A percentile compares a stretch with the other conserved stretches of the same genome.
Conservation (phyloP, 257 asterid genomes). For the Avicennia marina region DNA sequence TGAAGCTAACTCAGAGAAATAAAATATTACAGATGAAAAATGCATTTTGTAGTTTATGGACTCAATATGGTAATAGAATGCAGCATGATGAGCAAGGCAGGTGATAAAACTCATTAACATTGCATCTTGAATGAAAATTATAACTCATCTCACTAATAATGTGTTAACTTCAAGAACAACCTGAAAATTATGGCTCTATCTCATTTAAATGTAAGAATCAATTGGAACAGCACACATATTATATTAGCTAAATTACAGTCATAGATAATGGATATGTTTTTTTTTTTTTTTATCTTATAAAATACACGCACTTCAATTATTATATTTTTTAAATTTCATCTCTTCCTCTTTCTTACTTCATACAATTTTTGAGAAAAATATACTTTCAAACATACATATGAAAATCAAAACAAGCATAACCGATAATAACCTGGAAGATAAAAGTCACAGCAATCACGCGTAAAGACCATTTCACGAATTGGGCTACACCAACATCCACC, state of each 20-base stretch:
- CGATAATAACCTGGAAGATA: constrained; percentile 60
- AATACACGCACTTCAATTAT: no score
- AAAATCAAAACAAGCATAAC: no score
- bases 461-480: constrained; percentile 90
- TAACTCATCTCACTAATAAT: background rate
- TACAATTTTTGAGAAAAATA: background rate
- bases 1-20: constrained; percentile 1
- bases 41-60: background rate
- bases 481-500: constrained; percentile 78
- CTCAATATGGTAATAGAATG: background rate
- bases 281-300: no score
- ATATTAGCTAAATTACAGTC: background rate
- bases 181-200: no score
- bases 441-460: constrained; percentile 64
- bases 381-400: no score
- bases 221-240: background rate
- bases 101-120: background rate
- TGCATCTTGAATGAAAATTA: constrained; percentile 5
- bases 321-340: no score
- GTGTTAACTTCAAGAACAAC: background rate
- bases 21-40: no score
- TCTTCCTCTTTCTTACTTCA: no score
- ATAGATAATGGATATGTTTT: no score
- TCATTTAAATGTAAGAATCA: no score
- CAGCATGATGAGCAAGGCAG: background rate